These are phyloP conservation scores for Monosporozyma unispora DNA, from an alignment of 805 yeast species.

Conservation along the genomic window DNA sequence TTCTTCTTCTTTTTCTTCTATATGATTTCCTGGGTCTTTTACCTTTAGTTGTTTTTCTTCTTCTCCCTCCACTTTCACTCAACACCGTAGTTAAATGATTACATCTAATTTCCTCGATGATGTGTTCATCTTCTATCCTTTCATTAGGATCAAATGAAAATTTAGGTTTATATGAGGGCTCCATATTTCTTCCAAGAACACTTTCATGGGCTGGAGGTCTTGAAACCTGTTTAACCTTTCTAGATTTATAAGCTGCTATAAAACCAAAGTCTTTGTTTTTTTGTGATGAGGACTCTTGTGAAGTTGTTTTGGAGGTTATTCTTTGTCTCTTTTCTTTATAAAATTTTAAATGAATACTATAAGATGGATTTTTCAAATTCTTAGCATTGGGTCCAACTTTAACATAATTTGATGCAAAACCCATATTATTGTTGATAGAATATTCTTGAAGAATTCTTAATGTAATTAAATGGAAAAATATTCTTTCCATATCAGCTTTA, in stretches of 20 bases:
- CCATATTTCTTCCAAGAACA: neutral
- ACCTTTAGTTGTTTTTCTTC: neutral
- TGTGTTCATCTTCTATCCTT: neutral
- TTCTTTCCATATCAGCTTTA: constrained; percentile 69
- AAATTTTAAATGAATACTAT: constrained; percentile 46
- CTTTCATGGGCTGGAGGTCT: neutral
- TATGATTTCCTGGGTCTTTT: neutral
- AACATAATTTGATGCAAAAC: constrained; percentile 74
- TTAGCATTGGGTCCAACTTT: constrained; percentile 50
- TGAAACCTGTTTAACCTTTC: neutral
- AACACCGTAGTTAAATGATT: neutral
- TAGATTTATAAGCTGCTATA: neutral
- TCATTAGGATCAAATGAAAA: neutral
- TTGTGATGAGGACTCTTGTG: neutral
- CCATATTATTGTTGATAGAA: constrained; percentile 61
- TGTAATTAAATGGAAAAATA: constrained; percentile 68
- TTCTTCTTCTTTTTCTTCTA: constrained; percentile 1
- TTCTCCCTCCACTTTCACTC: neutral
- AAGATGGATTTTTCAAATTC: constrained; percentile 36
- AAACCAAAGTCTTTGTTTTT: neutral
- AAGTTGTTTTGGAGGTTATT: constrained; percentile 5
- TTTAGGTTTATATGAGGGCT: neutral
- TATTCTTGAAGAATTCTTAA: constrained; percentile 61
- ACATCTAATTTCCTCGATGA: neutral
- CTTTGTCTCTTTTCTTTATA: constrained; percentile 12